Evolutionary conservation across 2,329 filamentous ascomycete species (phyloP), one percentile per base, ranked within the genome.

Genomic region (Fusarium veterinarium): DNA sequence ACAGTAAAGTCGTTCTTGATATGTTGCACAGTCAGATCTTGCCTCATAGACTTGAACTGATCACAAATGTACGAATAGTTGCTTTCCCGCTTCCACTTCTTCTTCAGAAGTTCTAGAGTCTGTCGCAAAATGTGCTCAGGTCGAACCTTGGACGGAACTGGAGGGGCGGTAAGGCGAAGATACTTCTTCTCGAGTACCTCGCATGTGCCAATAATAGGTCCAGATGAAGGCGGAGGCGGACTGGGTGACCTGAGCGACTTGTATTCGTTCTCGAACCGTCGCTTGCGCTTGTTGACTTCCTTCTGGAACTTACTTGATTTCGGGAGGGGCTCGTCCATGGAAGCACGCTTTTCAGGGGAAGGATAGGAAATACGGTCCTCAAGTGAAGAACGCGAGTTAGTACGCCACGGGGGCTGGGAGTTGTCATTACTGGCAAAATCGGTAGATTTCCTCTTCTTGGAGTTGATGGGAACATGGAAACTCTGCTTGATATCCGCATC

Each of bases 31-130:
- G 96, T 99, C 81, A 99, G 88, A 86, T 99, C 96, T 87, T 99
- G 96, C 69, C 96, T 94, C 81, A 99, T 89, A 20, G 96, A 98
- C 83, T 99, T 99, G 88, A 99, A 97, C 87, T 99, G 96, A 81
- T 99, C 95, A 89, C 96, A 98, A 73, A 98, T 97, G 84, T 98
- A 99, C 76, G 91, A 91, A 83, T 99, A 99, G 84, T 98, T 97
- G 84, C 91, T 92, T 78, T 98, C 95, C 76, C 91, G 90, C 80
- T 91, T 93, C 96, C 96, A 99, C 84, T 97, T 98, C 85, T 92
- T 93, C 86, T 97, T 97, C 72, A 99, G 85, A 53, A 97, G 85
- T 75, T 97, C 94, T 81, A 99, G 84, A 10, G 95, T 95, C 83
- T 96, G 91, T 75, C 92, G 91, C 72, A 99, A 85, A 28, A 99